phyloP scores from a whole-genome alignment of 257 asterid genomes.

The Solanum infundibuliforme region DNA sequence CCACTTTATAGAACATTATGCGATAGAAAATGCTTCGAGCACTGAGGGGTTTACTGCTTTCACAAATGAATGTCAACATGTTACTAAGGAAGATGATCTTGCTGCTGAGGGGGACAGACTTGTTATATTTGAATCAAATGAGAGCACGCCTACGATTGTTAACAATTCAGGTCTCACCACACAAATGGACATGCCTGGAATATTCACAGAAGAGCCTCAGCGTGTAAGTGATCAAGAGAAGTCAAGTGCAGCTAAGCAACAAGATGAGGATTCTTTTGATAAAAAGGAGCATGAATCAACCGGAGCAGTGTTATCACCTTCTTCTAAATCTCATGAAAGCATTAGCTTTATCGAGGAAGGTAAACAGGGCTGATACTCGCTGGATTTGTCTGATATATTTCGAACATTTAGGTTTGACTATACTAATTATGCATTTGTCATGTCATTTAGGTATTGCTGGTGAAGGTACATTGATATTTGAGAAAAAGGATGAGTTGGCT shows the following conservation, averaged over 20 bases:
- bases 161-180: conserved; percentile 9
- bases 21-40: conserved; percentile 11
- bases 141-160: not conserved
- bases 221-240: conserved; percentile 16
- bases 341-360: not conserved
- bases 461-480: not conserved
- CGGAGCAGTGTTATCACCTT: not conserved
- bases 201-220: conserved; percentile 8
- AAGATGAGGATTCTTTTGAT: not conserved
- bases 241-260: not conserved
- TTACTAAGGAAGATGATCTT: conserved; percentile 34
- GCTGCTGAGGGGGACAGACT: conserved; percentile 30
- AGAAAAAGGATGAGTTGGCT: not conserved
- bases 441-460: conserved; percentile 10
- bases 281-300: conserved; percentile 7
- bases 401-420: not conserved
- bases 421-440: not conserved
- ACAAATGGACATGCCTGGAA: not conserved
- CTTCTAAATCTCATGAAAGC: not conserved
- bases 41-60: conserved; percentile 10
- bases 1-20: conserved; percentile 8
- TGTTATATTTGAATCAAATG: conserved; percentile 29
- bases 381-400: not conserved
- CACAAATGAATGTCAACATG: conserved; percentile 10
- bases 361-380: not conserved